Percentiles rank a stretch among this genome's conserved stretches.
phyloP scores from a whole-genome alignment of 2,329 filamentous ascomycete species.

The Paecilomyces sp. region DNA sequence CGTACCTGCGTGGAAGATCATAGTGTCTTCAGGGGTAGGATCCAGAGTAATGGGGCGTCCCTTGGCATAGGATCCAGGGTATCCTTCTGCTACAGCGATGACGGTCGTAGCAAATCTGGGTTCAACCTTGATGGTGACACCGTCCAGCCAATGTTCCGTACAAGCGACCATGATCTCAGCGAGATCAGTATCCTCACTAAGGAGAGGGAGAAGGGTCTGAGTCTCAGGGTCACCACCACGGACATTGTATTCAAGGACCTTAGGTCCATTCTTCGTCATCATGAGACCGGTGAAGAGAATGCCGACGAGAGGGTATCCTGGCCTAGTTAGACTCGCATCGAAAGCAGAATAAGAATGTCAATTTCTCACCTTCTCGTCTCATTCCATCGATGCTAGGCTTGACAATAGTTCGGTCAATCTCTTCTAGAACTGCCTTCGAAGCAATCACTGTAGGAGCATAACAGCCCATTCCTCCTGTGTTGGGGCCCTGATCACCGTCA shows the following conservation, averaged over 20 bases:
- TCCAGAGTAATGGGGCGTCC: constrained; percentile 57
- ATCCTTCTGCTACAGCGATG: constrained; percentile 87
- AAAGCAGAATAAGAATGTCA: constrained; percentile 61
- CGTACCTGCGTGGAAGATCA: constrained; percentile 93
- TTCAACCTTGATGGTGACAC: constrained; percentile 61
- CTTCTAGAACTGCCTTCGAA: constrained; percentile 65
- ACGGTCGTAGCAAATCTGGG: constrained; percentile 77
- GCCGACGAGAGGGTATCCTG: constrained; percentile 37
- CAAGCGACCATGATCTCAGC: constrained; percentile 86
- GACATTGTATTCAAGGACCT: constrained; percentile 87
- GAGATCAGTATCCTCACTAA: constrained; percentile 72
- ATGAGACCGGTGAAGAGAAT: constrained; percentile 63
- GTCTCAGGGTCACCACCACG: constrained; percentile 90
- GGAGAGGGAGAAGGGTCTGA: constrained; percentile 73
- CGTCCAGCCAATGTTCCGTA: constrained; percentile 64
- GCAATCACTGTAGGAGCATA: constrained; percentile 85
- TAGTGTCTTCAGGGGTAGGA: constrained; percentile 50
- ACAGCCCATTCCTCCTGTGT: constrained; percentile 96
- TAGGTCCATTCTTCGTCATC: constrained; percentile 75
- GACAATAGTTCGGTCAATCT: constrained; percentile 75
- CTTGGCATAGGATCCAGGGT: constrained; percentile 80
- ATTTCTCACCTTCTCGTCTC: constrained; percentile 66
- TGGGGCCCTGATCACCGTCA: constrained; percentile 83
- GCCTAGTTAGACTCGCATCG: constrained; percentile 1
- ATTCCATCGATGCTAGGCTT: constrained; percentile 85